Percentiles rank a stretch among this genome's conserved stretches.
Evolutionary conservation across 129 eudicot genomes (phyloP).

Genomic region (Arctium minus): DNA sequence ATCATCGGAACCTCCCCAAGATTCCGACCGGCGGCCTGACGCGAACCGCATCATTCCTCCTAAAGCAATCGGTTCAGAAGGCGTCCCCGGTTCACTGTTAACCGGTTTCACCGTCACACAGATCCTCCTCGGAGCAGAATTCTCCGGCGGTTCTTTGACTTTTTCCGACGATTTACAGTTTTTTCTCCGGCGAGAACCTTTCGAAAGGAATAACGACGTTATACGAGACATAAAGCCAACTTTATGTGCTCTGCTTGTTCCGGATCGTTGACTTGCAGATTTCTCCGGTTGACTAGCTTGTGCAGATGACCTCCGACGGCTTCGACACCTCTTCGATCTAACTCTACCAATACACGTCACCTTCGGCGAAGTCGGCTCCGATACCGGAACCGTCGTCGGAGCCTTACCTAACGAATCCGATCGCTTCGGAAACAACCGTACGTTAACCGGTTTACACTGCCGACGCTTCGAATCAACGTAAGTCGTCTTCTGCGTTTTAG

Average conservation of each 20-base stretch:
- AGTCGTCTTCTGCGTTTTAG: conserved; percentile 61
- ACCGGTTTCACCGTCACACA: conserved; percentile 10
- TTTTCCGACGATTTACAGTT: not conserved
- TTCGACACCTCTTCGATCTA: conserved; percentile 56
- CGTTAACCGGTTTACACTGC: conserved; percentile 41
- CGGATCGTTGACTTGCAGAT: conserved; percentile 18
- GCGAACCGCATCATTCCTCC: conserved; percentile 64
- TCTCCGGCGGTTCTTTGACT: not conserved
- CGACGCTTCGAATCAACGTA: conserved; percentile 42
- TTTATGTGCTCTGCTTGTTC: conserved; percentile 21
- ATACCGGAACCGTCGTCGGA: conserved; percentile 19
- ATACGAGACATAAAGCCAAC: conserved; percentile 43
- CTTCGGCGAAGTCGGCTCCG: conserved; percentile 84
- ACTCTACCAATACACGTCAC: conserved; percentile 91
- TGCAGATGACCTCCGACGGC: conserved; percentile 24
- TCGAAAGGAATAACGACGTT: conserved; percentile 41
- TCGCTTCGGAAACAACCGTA: conserved; percentile 58
- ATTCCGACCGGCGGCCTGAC: conserved; percentile 55
- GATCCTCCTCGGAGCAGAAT: conserved; percentile 28
- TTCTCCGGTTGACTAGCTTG: conserved; percentile 14
- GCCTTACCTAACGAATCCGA: conserved; percentile 38
- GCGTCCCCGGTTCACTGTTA: conserved; percentile 22
- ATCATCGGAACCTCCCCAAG: conserved; percentile 38
- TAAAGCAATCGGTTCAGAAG: conserved; percentile 43
- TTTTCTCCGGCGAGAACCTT: conserved; percentile 18